A percentile compares a stretch with the other conserved stretches of the same genome.
phyloP scores from a whole-genome alignment of 495 filamentous ascomycete species.

The Aspergillus cavernicola region DNA sequence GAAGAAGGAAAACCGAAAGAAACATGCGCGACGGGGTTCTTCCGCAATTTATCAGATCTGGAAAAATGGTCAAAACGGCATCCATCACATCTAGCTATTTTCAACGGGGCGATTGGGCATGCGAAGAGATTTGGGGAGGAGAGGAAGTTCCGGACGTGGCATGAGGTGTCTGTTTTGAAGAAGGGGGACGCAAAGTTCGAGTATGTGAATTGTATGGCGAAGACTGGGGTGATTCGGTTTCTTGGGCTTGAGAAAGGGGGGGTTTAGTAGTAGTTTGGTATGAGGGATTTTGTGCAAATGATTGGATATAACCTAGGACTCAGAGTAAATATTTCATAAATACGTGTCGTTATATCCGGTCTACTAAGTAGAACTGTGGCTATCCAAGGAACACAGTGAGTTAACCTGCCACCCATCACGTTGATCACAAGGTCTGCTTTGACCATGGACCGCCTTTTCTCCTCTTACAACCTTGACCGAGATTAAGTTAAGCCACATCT shows the following conservation, averaged over 20 bases:
- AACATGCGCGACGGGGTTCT: conserved; percentile 22
- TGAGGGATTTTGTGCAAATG: too few species aligned
- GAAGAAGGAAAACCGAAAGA: conserved; percentile 4
- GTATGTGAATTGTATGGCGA: conserved; percentile 21
- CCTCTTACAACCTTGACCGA: too few species aligned
- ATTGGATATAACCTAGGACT: too few species aligned
- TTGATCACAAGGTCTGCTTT: too few species aligned
- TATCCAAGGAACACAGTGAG: too few species aligned
- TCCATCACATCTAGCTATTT: conserved; percentile 21
- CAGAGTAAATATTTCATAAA: too few species aligned
- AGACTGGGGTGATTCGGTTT: conserved; percentile 16
- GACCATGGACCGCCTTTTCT: too few species aligned
- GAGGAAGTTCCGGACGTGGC: conserved; percentile 22
- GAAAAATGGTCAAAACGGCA: conserved; percentile 21
- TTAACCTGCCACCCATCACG: too few species aligned
- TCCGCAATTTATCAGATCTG: conserved; percentile 16
- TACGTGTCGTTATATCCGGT: too few species aligned
- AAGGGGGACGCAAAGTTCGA: conserved; percentile 19
- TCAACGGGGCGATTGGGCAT: conserved; percentile 19
- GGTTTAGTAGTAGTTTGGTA: background rate
- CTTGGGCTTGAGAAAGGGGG: background rate
- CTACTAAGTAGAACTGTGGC: too few species aligned
- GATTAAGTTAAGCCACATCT: too few species aligned
- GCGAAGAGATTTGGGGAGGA: conserved; percentile 16
- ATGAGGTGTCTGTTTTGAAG: conserved; percentile 22